These are phyloP conservation scores for Arctium lappa DNA, from an alignment of 129 eudicot genomes.

Conservation along the genomic window DNA sequence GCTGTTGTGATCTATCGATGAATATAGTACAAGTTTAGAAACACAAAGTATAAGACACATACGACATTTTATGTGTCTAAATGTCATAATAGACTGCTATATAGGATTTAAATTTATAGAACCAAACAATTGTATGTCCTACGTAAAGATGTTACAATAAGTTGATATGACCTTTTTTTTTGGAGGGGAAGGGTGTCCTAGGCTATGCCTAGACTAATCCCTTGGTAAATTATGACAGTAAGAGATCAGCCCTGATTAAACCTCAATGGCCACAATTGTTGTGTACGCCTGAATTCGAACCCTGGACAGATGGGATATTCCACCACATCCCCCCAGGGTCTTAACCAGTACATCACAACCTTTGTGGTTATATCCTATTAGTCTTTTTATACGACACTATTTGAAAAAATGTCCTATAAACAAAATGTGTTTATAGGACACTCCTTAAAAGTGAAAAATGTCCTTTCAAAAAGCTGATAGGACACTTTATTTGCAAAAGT, in stretches of 20 bases:
- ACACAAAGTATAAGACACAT: conserved; percentile 1
- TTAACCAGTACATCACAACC: too few relatives aligned
- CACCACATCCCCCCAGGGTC: too few relatives aligned
- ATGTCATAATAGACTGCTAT: neutral
- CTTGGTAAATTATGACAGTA: too few relatives aligned
- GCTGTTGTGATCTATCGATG: conserved; percentile 68
- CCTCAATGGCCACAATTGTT: too few relatives aligned
- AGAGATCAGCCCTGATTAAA: too few relatives aligned
- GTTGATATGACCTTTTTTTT: neutral
- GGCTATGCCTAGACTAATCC: too few relatives aligned
- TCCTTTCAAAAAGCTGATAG: too few relatives aligned
- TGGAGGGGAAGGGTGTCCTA: neutral
- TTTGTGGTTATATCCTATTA: too few relatives aligned
- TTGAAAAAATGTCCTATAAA: neutral
- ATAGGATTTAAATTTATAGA: neutral
- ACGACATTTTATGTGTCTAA: neutral
- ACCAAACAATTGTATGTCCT: neutral
- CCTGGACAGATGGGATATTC: too few relatives aligned
- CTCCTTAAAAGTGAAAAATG: too few relatives aligned
- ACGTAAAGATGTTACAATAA: neutral
- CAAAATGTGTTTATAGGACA: neutral
- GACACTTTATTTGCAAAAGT: neutral
- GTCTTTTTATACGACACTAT: too few relatives aligned
- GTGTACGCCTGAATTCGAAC: too few relatives aligned
- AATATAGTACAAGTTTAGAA: conserved; percentile 1